Base-by-base conservation (phyloP, 768 basidiomycete genomes). In the Podaxis sp. region DNA sequence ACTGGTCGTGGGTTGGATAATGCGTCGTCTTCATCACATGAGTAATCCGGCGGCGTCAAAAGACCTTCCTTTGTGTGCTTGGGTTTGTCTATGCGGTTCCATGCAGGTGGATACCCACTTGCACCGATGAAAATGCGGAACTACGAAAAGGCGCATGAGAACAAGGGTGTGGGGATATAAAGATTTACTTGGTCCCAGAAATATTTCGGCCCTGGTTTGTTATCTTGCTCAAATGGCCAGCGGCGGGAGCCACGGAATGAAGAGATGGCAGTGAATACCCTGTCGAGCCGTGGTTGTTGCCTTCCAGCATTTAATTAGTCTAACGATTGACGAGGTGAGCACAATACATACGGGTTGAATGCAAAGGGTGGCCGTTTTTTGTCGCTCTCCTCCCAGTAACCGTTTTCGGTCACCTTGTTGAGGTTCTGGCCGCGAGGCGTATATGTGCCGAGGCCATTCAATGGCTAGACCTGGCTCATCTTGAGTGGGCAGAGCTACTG, bases 31-130 rank as follows among this genome's bases (percentile, higher is more conserved):
- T 60, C 59, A 7, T 53, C 52, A 22, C 53, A 51, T 12, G 59
- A 60, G 11, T 53, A 52, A 13, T 60, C 59, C 4, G 51, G 59
- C 13, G 59, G 44, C 2, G 15, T 12, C 17, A 41, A 60, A 13
- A 8, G 24, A 11, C 8, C 7, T 30, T 24, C 40, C 10, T 53
- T 48, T 8, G 37, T 53, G 2, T 38, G 24, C 11, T 44, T 53
- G 12, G 51, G 26, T 22, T 53, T 60, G 51, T 60, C 59, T 7
- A 51, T 60, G 28, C 59, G 59, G 13, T 60, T 60, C 59, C 59
- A 60, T n/a, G n/a, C 28, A n/a, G 51, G 59, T 17, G 59, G 59
- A 33, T 60, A 60, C 2, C 59, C 59, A 3, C 17, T 26, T 11
- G 51, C 40, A 15, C 59, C 59, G 12, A 60, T 53, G 26, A 53